phyloP scores from a whole-genome alignment of 2,329 filamentous ascomycete species.

The Fonsecaea nubica region DNA sequence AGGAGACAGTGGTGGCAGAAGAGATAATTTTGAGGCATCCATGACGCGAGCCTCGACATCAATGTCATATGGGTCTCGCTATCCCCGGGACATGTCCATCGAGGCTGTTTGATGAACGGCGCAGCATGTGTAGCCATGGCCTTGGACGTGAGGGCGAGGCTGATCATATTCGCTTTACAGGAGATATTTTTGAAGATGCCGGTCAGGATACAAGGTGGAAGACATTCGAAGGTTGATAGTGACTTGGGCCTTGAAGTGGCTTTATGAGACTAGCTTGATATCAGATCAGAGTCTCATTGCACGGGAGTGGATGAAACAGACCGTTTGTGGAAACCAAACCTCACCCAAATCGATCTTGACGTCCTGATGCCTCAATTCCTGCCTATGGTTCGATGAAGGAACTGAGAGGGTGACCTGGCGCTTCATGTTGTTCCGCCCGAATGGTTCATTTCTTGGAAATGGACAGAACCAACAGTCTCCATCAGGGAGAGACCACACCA shows the following conservation, averaged over 20 bases:
- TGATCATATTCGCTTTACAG: slow-evolving; percentile 4
- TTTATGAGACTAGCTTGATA: background rate
- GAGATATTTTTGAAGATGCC: background rate
- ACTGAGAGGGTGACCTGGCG: background rate
- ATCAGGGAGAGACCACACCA: slow-evolving; percentile 9
- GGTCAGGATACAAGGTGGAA: background rate
- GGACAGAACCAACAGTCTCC: slow-evolving; percentile 19
- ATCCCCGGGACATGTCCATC: background rate
- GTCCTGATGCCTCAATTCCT: background rate
- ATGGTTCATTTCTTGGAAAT: background rate
- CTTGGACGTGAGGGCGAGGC: slow-evolving; percentile 10
- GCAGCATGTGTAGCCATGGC: background rate
- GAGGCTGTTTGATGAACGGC: background rate
- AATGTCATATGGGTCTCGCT: background rate
- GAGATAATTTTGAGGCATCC: background rate
- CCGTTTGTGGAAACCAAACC: slow-evolving; percentile 4
- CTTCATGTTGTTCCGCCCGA: background rate
- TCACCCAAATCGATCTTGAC: slow-evolving; percentile 1
- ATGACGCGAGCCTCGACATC: background rate
- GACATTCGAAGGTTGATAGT: slow-evolving; percentile 4
- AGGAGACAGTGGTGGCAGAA: slow-evolving; percentile 12
- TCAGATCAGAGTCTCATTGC: background rate
- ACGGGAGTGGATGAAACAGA: background rate
- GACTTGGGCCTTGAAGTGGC: background rate
- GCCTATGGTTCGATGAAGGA: background rate